Evolutionary conservation across 306 rosid genomes (phyloP).

Genomic region (Aeschynomene evenia): DNA sequence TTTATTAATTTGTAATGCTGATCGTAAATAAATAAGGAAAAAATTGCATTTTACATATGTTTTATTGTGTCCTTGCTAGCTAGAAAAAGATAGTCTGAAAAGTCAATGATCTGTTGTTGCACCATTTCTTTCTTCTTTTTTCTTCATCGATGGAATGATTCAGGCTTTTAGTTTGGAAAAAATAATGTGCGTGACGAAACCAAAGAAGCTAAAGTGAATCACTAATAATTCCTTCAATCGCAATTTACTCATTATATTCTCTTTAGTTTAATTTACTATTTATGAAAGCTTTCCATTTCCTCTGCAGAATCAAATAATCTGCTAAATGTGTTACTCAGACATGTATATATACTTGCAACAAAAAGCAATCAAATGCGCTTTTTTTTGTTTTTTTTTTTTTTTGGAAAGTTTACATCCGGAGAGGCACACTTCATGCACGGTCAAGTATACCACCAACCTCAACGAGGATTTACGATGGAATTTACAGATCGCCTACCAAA

Average conservation of each 20-base stretch:
- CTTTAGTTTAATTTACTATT: conserved; percentile 6
- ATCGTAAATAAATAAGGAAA: conserved; percentile 14
- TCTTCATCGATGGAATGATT: conserved; percentile 36
- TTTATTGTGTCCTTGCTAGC: conserved; percentile 35
- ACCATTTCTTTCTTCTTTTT: conserved; percentile 56
- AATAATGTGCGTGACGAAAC: conserved; percentile 32
- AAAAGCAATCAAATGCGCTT: no score
- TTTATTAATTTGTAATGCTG: conserved; percentile 19
- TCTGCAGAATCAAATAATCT: conserved; percentile 9
- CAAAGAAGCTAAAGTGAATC: conserved; percentile 30
- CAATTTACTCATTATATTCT: conserved; percentile 36
- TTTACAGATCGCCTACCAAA: no score
- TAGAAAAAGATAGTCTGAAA: conserved; percentile 36
- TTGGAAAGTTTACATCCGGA: no score
- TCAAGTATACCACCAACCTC: no score
- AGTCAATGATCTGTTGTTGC: conserved; percentile 53
- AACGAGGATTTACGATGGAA: no score
- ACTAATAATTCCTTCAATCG: conserved; percentile 39
- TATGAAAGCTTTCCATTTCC: conserved; percentile 10
- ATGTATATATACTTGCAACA: neutral
- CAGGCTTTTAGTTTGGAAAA: conserved; percentile 34
- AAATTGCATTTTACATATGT: conserved; percentile 9
- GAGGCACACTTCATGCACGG: no score
- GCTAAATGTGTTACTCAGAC: neutral
- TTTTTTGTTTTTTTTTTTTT: no score